Base-by-base conservation (phyloP, 2,329 filamentous ascomycete species). In the Exutisphaerella laricina region DNA sequence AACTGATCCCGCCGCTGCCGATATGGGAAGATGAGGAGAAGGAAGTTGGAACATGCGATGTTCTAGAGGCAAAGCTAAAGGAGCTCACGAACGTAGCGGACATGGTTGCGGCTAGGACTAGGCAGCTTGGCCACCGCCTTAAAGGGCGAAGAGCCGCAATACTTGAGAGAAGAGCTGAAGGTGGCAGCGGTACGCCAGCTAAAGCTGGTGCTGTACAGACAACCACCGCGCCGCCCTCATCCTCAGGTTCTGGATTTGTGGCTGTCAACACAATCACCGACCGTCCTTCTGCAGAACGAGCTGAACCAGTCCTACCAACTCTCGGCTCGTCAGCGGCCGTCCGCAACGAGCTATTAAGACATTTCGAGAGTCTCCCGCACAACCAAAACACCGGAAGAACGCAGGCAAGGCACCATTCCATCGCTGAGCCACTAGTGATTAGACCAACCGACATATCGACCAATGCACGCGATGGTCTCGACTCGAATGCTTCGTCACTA, bases 1-100 rank as follows among this genome's bases (percentile, higher is more conserved):
- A 87, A 59, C 78, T 88, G 65, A 87, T 88, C 13, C 83, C 87
- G 2, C 82, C 84, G 10, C 80, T 89, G 50, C 86, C 87, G 1
- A 82, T 92, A 36, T 79, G 85, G 45, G 87, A 94, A 59, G 88
- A 94, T 59, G 88, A 94, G 66, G 80, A 83, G 60, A 87, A 88
- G 52, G 88, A 95, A 61, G 66, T 94, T 26, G 86, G 82, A 9
- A 90, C 87, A 0, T 70, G 94, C 56, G 86, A 92, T 56, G 89
- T 94, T 38, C 66, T 94, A 20, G 86, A 94, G 64, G 80, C 82
- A 62, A 84, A 87, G 49, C 70, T 94, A 25, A 78, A 80, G 26
- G 76, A 84, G 52, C 77, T 94, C 31, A 88, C 85, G 54, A 86
- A 87, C 59, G 80, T 82, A 58, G 87, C 88, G 3, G 88, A 94